Percentiles rank a stretch among this genome's conserved stretches.
These are phyloP conservation scores for Colletotrichum aenigma DNA, from an alignment of 2,329 filamentous ascomycete species.

Conservation along the genomic window DNA sequence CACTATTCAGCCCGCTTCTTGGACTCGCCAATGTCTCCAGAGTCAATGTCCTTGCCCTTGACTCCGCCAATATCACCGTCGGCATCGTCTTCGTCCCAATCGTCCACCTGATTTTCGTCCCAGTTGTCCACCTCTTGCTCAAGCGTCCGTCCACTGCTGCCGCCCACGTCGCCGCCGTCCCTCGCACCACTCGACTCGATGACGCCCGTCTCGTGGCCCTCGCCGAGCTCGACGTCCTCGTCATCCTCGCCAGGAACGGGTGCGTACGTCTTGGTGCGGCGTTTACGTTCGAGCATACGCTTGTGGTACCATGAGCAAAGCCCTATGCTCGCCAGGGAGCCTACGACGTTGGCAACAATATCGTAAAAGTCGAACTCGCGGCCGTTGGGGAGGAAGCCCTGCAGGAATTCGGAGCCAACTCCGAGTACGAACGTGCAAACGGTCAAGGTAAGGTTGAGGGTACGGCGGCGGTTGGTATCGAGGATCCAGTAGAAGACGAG, in stretches of 20 bases:
- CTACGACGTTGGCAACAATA: conserved; percentile 85
- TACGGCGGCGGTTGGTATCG: conserved; percentile 86
- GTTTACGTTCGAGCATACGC: conserved; percentile 89
- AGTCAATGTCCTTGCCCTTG: conserved; percentile 28
- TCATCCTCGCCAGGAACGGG: conserved; percentile 68
- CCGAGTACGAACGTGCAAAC: conserved; percentile 76
- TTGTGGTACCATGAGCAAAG: conserved; percentile 92
- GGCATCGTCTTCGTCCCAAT: conserved; percentile 60
- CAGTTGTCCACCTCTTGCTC: conserved; percentile 91
- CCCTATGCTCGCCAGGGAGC: conserved; percentile 73
- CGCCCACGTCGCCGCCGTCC: conserved; percentile 26
- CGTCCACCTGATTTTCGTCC: conserved; percentile 79
- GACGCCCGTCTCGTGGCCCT: conserved; percentile 72
- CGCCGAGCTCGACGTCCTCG: conserved; percentile 79
- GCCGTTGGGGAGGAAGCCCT: conserved; percentile 75
- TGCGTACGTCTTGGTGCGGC: conserved; percentile 74
- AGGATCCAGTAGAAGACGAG: conserved; percentile 95
- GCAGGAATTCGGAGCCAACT: conserved; percentile 77
- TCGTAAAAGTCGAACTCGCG: conserved; percentile 79
- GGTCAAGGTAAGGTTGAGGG: conserved; percentile 80
- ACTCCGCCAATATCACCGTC: conserved; percentile 29
- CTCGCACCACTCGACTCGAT: conserved; percentile 27
- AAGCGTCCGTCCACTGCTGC: conserved; percentile 43
- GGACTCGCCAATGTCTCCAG: conserved; percentile 26
- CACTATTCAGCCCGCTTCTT: conserved; percentile 39